Percentiles rank a stretch among this genome's conserved stretches.
These are phyloP conservation scores for Xylaria flabelliformis DNA, from an alignment of 495 filamentous ascomycete genomes.

Conservation along the genomic window DNA sequence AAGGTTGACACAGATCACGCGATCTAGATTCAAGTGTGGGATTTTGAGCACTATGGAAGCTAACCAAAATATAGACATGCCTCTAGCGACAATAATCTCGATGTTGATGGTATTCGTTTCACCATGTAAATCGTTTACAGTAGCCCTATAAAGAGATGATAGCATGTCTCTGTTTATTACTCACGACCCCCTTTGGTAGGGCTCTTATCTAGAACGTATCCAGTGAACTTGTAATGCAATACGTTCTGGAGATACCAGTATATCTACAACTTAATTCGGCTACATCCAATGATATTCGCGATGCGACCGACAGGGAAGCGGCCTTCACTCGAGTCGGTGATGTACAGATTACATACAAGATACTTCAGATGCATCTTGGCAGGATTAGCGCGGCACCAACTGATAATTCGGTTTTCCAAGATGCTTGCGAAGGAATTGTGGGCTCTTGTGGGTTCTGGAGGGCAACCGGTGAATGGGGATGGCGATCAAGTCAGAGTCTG, in stretches of 20 bases:
- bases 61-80: not conserved
- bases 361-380: not conserved
- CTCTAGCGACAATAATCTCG: not conserved
- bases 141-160: not conserved
- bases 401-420: constrained; percentile 4
- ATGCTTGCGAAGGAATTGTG: constrained; percentile 24
- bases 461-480: constrained; percentile 19
- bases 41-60: not conserved
- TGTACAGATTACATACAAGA: constrained; percentile 11
- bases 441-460: constrained; percentile 12
- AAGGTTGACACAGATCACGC: constrained; percentile 5
- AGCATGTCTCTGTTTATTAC: not conserved
- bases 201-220: not conserved
- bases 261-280: not conserved
- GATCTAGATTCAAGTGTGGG: constrained; percentile 13
- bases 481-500: constrained; percentile 12
- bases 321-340: not conserved
- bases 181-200: not conserved
- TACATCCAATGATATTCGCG: not conserved
- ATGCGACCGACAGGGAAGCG: not conserved
- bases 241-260: not conserved
- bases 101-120: not conserved
- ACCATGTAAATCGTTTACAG: not conserved
- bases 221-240: not conserved
- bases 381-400: constrained; percentile 8